Base-by-base conservation (phyloP, 331 rosid genomes). In the Dryas integrifolia region DNA sequence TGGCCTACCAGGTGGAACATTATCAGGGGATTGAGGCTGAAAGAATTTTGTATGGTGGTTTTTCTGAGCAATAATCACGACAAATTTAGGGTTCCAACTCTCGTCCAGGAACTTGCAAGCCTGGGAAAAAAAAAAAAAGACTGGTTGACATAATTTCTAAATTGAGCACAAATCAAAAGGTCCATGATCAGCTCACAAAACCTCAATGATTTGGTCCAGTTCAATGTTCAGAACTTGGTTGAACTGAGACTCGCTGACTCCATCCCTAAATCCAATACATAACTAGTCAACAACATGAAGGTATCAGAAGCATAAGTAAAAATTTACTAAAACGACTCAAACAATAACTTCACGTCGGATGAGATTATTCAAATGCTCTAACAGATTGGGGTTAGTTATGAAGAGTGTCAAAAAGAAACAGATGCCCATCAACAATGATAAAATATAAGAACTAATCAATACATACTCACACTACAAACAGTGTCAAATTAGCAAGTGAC, bases 21-120 rank as follows among this genome's bases (percentile, higher is more conserved):
- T 95, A 30, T 92, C 98, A 9, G 99, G 94, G 30, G 89, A 67
- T 0, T 78, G 72, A 38, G 87, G 72, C 75, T 87, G 98, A 80
- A 95, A 95, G 66, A 95, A 95, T 62, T 87, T 95, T 0, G 99
- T 95, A n/a, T 92, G 99, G 67, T 95, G 97, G 26, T 92, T 95
- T 65, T 95, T 95, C 47, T 92, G 99, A 1, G 99, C 99, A 26
- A 92, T 84, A 57, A 95, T 92, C 6, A 92, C 98, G 62, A 77
- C 76, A 76, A 95, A 92, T 69, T 95, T 95, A 12, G 99, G 99
- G 16, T 56, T 9, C 99, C 99, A 95, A 0, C 11, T 85, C 21
- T 90, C 97, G 64, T 95, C 98, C 0, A 92, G 87, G 75, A 87
- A 92, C 58, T 92, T 95, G 74, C 99, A 92, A 0, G 98, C 88